Evolutionary conservation across 2,329 filamentous ascomycete genomes (phyloP).

Genomic region (Phialophora chinensis): DNA sequence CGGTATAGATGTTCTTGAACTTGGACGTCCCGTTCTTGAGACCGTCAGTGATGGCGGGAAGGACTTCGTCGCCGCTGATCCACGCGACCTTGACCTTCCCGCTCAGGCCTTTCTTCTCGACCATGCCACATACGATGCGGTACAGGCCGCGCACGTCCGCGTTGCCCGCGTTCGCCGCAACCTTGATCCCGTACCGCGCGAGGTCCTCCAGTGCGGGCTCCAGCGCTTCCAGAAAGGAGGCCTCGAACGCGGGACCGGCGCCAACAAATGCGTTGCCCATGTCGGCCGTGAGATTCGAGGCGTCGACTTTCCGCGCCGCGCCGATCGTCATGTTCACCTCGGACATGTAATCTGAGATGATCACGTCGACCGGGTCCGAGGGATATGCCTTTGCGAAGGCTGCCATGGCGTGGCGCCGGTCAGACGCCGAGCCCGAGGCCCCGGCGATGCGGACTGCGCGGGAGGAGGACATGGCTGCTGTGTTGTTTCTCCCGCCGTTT

Average conservation of each 20-base stretch:
- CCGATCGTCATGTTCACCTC: conserved; percentile 60
- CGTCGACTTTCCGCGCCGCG: conserved; percentile 48
- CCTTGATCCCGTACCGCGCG: conserved; percentile 50
- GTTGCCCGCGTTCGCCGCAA: conserved; percentile 55
- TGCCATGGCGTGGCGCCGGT: conserved; percentile 54
- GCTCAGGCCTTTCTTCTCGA: conserved; percentile 47
- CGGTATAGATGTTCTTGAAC: conserved; percentile 51
- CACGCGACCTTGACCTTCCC: conserved; percentile 53
- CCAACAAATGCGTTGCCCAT: conserved; percentile 27
- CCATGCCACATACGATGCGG: conserved; percentile 47
- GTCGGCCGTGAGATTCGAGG: conserved; percentile 22
- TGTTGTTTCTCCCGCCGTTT: neutral
- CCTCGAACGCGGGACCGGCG: conserved; percentile 55
- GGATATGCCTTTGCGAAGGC: conserved; percentile 50
- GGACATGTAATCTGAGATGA: conserved; percentile 56
- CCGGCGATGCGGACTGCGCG: conserved; percentile 39
- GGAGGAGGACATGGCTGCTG: conserved; percentile 25
- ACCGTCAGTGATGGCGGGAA: conserved; percentile 44
- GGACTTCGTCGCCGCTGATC: conserved; percentile 56
- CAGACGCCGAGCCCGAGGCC: conserved; percentile 53
- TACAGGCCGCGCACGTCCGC: conserved; percentile 51
- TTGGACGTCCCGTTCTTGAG: conserved; percentile 45
- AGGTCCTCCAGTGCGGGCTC: conserved; percentile 50
- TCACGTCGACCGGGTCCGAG: conserved; percentile 55
- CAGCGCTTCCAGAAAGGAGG: conserved; percentile 58